Conservation (phyloP, 768 basidiomycete species). For the Cubamyces sp. region DNA sequence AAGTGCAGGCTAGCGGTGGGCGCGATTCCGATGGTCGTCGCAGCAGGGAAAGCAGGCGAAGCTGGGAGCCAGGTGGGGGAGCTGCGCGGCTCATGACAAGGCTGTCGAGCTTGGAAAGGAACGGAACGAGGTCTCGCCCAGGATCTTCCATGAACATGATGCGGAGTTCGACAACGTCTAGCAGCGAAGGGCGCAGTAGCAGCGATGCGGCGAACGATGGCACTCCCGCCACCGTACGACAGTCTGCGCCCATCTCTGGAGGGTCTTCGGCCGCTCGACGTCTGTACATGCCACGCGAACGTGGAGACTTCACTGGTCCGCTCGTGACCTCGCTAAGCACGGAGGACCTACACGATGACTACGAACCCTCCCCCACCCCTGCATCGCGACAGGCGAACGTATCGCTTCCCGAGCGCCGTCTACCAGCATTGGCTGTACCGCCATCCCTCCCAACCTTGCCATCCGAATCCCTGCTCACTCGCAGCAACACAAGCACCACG, state of each 20-base stretch:
- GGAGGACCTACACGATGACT: conserved; percentile 37
- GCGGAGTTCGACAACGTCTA: conserved; percentile 34
- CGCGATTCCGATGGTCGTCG: conserved; percentile 59
- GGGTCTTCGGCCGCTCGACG: conserved; percentile 49
- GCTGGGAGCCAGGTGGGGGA: conserved; percentile 45
- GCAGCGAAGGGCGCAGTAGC: conserved; percentile 35
- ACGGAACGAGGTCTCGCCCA: conserved; percentile 23
- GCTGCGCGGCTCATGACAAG: conserved; percentile 32
- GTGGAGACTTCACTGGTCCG: conserved; percentile 36
- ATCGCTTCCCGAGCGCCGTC: conserved; percentile 45
- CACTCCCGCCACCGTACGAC: conserved; percentile 29
- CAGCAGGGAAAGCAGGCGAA: conserved; percentile 52
- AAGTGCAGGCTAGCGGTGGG: conserved; percentile 42
- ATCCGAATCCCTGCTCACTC: conserved; percentile 50
- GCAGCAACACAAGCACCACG: conserved; percentile 13
- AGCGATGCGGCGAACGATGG: conserved; percentile 27
- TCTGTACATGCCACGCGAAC: conserved; percentile 61
- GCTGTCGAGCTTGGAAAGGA: conserved; percentile 32
- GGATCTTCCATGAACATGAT: conserved; percentile 20
- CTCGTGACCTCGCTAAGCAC: conserved; percentile 24
- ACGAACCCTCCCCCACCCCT: conserved; percentile 54
- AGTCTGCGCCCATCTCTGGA: conserved; percentile 20
- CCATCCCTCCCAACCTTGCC: conserved; percentile 63
- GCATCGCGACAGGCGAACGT: conserved; percentile 38
- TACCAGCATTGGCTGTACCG: conserved; percentile 57